Evolutionary conservation across 148 eudicot species (phyloP), one percentile per base, ranked within the genome.

Genomic region (Vaccinium darrowii): DNA sequence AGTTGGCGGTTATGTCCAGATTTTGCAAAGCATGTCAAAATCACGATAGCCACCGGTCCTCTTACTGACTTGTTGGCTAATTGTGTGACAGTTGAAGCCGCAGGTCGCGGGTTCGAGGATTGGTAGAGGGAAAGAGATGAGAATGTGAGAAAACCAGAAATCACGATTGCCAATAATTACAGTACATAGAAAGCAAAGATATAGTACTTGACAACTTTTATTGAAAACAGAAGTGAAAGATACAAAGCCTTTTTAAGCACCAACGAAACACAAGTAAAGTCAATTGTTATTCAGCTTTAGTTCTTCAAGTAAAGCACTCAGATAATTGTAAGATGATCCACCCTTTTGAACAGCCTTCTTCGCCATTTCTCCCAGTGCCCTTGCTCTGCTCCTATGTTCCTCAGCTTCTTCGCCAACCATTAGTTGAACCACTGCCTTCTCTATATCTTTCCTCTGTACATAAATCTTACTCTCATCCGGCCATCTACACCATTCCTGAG

Each of bases 281-380:
- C 47, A 89, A 83, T 76, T 88, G 88, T 6, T 18, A 47, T 75
- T 75, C 78, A 75, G 18, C 49, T 36, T 79, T 49, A 79, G 16
- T 79, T 79, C 82, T 54, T 79, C 69, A 7, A 79, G 49, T 36
- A 80, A 80, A 80, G 82, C 51, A 18, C n/a, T 80, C 51, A 80
- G 58, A 18, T 80, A 23, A 80, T 50, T 30, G 69, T 56, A 30
- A 18, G 82, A 80, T 36, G 82, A 80, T 56, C 82, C 82, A 80
- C 27, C 82, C 12, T 80, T 51, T 57, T 33, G 51, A 56, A 80
- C 71, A 57, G 82, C 82, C 82, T 57, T 80, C 82, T 36, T 80
- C 19, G 82, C 71, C 67, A 8, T 36, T 5, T 56, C 82, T 79
- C 62, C 13, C 12, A 27, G n/a, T 56, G 81, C 81, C 23, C 8